These are phyloP conservation scores for Paramyrothecium roridum DNA, from an alignment of 2,329 filamentous ascomycete species.

Conservation along the genomic window DNA sequence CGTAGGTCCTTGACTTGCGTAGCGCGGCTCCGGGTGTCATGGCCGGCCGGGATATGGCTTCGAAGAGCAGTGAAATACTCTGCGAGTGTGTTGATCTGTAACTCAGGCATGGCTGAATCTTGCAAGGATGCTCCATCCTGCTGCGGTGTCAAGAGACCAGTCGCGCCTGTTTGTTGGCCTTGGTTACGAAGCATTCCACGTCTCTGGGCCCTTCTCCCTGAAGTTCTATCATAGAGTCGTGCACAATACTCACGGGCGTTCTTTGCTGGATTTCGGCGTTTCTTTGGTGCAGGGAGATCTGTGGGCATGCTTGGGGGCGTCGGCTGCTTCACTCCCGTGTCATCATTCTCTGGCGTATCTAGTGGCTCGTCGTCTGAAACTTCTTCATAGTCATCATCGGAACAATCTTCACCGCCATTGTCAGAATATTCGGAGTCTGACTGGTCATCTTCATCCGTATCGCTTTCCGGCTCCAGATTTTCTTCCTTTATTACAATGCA, in stretches of 20 bases:
- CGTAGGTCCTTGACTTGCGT: conserved; percentile 12
- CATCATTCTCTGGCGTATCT: too few species aligned
- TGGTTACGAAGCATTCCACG: not conserved
- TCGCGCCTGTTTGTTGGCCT: not conserved
- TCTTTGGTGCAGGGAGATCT: not conserved
- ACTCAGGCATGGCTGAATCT: not conserved
- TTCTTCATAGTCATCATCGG: too few species aligned
- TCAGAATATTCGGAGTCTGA: too few species aligned
- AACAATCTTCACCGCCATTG: too few species aligned
- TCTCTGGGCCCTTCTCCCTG: not conserved
- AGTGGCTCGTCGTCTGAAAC: too few species aligned
- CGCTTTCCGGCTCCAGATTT: too few species aligned
- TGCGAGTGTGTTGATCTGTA: not conserved
- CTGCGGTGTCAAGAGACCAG: not conserved
- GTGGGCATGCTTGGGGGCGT: too few species aligned
- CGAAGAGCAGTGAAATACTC: not conserved
- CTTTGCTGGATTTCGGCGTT: not conserved
- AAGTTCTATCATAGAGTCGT: not conserved
- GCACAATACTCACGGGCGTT: not conserved
- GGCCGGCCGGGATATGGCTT: not conserved
- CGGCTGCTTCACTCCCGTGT: too few species aligned
- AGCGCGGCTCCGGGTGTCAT: not conserved
- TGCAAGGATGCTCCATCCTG: not conserved
- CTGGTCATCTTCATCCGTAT: too few species aligned
- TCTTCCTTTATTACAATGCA: too few species aligned